Evolutionary conservation across 2,329 filamentous ascomycete species (phyloP), one percentile per base, ranked within the genome.

Genomic region (Phialophora tarda): DNA sequence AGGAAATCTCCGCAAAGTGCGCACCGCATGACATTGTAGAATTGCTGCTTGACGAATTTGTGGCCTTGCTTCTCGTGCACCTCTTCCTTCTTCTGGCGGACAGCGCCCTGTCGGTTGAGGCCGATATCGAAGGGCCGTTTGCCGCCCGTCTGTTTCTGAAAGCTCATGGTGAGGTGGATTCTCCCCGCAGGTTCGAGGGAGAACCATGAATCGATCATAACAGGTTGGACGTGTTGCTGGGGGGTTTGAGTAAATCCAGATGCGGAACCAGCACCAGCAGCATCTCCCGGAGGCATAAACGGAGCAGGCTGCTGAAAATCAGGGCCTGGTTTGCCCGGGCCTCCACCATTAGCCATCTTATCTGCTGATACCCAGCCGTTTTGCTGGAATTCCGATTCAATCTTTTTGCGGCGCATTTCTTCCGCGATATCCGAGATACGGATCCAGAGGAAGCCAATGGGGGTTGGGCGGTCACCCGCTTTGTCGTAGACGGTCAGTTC

Each of bases 11-110:
- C 95, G 77, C 95, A 99, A 41, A 98, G 88, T 14, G 95, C 95
- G 80, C 95, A 99, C 69, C 95, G 94, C 95, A 99, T 99, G 76
- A 99, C 97, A 85, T 98, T 99, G 88, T 98, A 99, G 80, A 99
- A 99, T 78, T 97, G 95, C 78, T 97, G 93, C 75, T 95, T 91
- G 63, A 98, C 90, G 76, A 99, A 99, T 81, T 98, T 99, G 88
- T 99, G 95, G 57, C 95, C 95, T 77, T 97, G 97, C 84, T 97
- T 97, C 82, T 99, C 95, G 81, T 97, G 92, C 4, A 99, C 90
- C 75, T 98, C 93, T 79, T 99, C 95, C 82, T 99, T 99, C 76
- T 92, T 92, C 81, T 99, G 94, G 72, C 95, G 92, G 72, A 99
- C 93, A 70, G 95, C 95, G 75, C 94, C 95, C 81, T 97, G 96